Conservation (phyloP, 2,329 filamentous ascomycete genomes). For the Aspergillus glaucus region DNA sequence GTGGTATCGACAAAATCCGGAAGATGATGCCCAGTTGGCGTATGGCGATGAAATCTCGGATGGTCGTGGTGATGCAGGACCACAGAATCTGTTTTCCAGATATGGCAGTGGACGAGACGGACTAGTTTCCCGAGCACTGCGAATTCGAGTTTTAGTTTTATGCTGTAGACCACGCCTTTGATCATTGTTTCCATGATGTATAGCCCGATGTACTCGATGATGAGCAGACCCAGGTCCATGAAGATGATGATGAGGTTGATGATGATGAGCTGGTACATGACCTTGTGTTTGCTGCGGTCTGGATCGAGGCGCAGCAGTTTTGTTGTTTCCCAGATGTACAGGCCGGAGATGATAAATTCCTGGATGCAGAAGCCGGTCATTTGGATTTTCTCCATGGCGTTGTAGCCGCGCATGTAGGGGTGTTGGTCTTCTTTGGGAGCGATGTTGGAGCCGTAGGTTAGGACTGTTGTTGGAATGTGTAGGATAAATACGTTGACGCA, state of each 20-base stretch:
- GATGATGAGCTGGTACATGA: slow-evolving; percentile 45
- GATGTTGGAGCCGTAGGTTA: slow-evolving; percentile 42
- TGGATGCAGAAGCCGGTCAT: slow-evolving; percentile 53
- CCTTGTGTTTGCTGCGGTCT: slow-evolving; percentile 36
- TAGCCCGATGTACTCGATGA: slow-evolving; percentile 38
- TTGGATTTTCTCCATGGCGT: slow-evolving; percentile 50
- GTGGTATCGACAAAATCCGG: slow-evolving; percentile 42
- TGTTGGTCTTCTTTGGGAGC: slow-evolving; percentile 5
- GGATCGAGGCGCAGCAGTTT: slow-evolving; percentile 45
- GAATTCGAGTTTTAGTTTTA: slow-evolving; percentile 48
- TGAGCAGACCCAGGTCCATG: slow-evolving; percentile 40
- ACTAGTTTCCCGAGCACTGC: slow-evolving; percentile 43
- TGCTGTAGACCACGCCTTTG: slow-evolving; percentile 43
- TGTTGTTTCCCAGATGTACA: slow-evolving; percentile 51
- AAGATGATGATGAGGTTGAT: slow-evolving; percentile 46
- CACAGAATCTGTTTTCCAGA: slow-evolving; percentile 33
- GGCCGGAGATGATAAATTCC: slow-evolving; percentile 48
- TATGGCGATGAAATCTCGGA: background rate
- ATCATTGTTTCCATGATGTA: slow-evolving; percentile 44
- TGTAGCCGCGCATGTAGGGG: slow-evolving; percentile 33
- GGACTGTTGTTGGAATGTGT: slow-evolving; percentile 41
- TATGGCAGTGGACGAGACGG: slow-evolving; percentile 33
- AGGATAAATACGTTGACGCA: slow-evolving; percentile 39
- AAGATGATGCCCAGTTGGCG: slow-evolving; percentile 14
- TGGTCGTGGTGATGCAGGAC: slow-evolving; percentile 8